A percentile compares a stretch with the other conserved stretches of the same genome.
These are phyloP conservation scores for Agrocybe chaxingu DNA, from an alignment of 768 basidiomycete genomes.

Conservation along the genomic window DNA sequence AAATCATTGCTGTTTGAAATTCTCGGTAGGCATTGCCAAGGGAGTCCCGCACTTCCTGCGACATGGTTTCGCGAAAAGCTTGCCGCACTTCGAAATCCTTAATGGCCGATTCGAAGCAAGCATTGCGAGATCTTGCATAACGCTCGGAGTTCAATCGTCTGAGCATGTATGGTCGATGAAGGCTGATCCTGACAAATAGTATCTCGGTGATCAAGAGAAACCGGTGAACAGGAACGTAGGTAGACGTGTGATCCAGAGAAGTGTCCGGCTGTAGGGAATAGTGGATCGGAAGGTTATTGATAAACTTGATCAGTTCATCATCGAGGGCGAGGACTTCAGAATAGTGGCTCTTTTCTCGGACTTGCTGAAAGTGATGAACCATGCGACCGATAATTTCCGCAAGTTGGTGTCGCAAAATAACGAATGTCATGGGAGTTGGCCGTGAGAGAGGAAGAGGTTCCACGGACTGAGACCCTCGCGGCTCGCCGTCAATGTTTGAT, in stretches of 20 bases:
- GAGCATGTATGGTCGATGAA: slow-evolving; percentile 87
- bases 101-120: slow-evolving; percentile 90
- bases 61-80: slow-evolving; percentile 58
- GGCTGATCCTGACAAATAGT: slow-evolving; percentile 77
- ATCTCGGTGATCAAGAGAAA: slow-evolving; percentile 90
- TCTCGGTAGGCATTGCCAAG: slow-evolving; percentile 82
- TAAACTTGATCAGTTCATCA: slow-evolving; percentile 78
- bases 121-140: slow-evolving; percentile 74
- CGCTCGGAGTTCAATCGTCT: slow-evolving; percentile 76
- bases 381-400: slow-evolving; percentile 86
- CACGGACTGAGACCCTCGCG: slow-evolving; percentile 37
- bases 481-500: slow-evolving; percentile 67
- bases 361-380: slow-evolving; percentile 90
- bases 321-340: slow-evolving; percentile 80
- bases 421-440: slow-evolving; percentile 85
- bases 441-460: slow-evolving; percentile 57
- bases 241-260: slow-evolving; percentile 63
- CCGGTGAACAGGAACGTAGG: slow-evolving; percentile 77
- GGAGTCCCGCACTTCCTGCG: slow-evolving; percentile 64
- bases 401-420: slow-evolving; percentile 80
- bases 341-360: slow-evolving; percentile 75
- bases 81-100: slow-evolving; percentile 81
- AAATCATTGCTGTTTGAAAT: slow-evolving; percentile 88
- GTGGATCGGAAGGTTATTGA: slow-evolving; percentile 73
- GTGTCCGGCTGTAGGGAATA: slow-evolving; percentile 75